Base-by-base conservation (phyloP, 768 basidiomycete species). In the Termitomyces sp. region DNA sequence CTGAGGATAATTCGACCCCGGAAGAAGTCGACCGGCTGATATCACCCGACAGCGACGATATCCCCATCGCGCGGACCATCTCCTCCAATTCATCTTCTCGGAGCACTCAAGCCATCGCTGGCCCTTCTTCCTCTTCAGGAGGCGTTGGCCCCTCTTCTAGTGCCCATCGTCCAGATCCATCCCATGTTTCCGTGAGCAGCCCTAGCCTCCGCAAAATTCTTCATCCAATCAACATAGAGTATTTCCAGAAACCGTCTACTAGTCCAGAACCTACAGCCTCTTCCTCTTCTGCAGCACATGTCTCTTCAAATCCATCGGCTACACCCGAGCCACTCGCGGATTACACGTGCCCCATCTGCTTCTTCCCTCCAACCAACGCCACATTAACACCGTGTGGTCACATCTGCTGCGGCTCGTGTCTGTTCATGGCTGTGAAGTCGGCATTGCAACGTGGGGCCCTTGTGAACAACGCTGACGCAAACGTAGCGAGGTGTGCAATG, bases 271-370 rank as follows among this genome's bases (percentile, higher is more conserved):
- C 40, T 23, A 34, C 21, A 45, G 50, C 34, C 17, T 39, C 54
- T 25, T n/a, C 63, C 8, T 41, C 59, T 61, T 54, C 65, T 55
- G 8, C 27, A 61, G 19, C 49, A 56, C 32, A 34, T 52, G 32
- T 46, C 39, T 7, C 55, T 60, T 30, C 59, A 61, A 46, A n/a
- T 14, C 2, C 55, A 14, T 51, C 44, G 52, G 62, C 66, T 21
- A 54, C 56, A 43, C 54, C 67, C 11, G 75, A 78, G 30, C 72
- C 68, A 0, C 75, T 89, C 16, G 77, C 85, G 0, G 70, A 76
- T n/a, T 91, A 89, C 66, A 81, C 79, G 0, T 91, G 90, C 64
- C 90, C 90, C 10, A 86, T 91, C 58, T 91, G 90, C 65, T 89
- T 90, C 74, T 84, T 76, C 40, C 79, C 86, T 0, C 89, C 89